Evolutionary conservation across 306 rosid species (phyloP).

Genomic region (Potentilla sterilis): DNA sequence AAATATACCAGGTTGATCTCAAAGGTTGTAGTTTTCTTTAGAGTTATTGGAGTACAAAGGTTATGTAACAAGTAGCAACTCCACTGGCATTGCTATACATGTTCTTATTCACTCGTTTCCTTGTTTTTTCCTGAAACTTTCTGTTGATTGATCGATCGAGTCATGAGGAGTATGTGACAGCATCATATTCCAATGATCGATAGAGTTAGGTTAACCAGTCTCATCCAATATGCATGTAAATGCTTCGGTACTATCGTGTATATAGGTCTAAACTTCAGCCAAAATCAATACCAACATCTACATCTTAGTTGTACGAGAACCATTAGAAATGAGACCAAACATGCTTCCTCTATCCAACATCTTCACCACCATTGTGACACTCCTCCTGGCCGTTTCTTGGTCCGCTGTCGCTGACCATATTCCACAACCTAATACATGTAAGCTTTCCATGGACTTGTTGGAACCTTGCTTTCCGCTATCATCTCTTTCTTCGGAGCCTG

Average conservation of each 20-base stretch:
- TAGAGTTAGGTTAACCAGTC: not conserved
- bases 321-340: not conserved
- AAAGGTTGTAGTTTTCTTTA: too few species aligned
- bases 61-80: too few species aligned
- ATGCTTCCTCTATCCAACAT: not conserved
- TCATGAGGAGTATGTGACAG: slow-evolving; percentile 1
- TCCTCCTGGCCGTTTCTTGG: not conserved
- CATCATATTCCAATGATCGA: not conserved
- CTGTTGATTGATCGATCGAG: not conserved
- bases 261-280: not conserved
- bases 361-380: not conserved
- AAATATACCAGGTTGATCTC: too few species aligned
- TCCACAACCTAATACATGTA: not conserved
- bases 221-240: not conserved
- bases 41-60: too few species aligned
- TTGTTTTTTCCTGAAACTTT: not conserved
- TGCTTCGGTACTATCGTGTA: not conserved
- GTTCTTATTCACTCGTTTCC: not conserved
- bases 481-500: not conserved
- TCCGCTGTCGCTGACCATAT: not conserved
- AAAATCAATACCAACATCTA: not conserved
- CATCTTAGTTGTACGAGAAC: not conserved
- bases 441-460: not conserved
- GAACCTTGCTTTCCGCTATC: not conserved
- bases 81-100: too few species aligned